A percentile compares a stretch with the other conserved stretches of the same genome.
These are phyloP conservation scores for Paecilomyces variotii DNA, from an alignment of 2,329 filamentous ascomycete species.

Conservation along the genomic window DNA sequence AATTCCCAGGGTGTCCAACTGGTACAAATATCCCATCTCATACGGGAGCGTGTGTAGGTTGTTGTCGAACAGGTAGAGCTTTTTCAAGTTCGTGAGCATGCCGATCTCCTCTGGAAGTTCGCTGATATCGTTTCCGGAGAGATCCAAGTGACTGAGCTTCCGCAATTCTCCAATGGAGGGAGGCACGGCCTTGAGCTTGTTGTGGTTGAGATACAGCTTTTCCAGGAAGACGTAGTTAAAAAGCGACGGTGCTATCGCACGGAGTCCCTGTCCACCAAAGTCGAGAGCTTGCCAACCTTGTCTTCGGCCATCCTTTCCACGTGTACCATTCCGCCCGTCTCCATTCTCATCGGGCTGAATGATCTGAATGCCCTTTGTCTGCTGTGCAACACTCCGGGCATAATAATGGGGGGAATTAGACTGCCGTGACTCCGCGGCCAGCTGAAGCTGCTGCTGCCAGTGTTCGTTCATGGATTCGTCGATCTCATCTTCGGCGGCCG, in stretches of 20 bases:
- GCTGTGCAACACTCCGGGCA: constrained; percentile 39
- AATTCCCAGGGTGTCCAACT: constrained; percentile 80
- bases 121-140: constrained; percentile 78
- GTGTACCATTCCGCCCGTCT: constrained; percentile 58
- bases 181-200: constrained; percentile 76
- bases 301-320: constrained; percentile 47
- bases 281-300: constrained; percentile 92
- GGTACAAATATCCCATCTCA: constrained; percentile 81
- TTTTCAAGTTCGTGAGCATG: constrained; percentile 90
- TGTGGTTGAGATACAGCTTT: constrained; percentile 88
- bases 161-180: constrained; percentile 73
- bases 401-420: constrained; percentile 66
- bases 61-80: constrained; percentile 84
- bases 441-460: constrained; percentile 80
- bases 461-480: constrained; percentile 58
- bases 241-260: constrained; percentile 68
- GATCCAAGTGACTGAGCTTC: constrained; percentile 72
- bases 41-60: constrained; percentile 71
- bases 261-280: constrained; percentile 89
- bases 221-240: constrained; percentile 86
- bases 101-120: constrained; percentile 84
- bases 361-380: constrained; percentile 39
- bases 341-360: constrained; percentile 40
- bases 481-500: constrained; percentile 47
- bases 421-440: constrained; percentile 67